phyloP scores from a whole-genome alignment of 1,284 basidiomycete genomes.

The Sanguinoderma infundibulare region DNA sequence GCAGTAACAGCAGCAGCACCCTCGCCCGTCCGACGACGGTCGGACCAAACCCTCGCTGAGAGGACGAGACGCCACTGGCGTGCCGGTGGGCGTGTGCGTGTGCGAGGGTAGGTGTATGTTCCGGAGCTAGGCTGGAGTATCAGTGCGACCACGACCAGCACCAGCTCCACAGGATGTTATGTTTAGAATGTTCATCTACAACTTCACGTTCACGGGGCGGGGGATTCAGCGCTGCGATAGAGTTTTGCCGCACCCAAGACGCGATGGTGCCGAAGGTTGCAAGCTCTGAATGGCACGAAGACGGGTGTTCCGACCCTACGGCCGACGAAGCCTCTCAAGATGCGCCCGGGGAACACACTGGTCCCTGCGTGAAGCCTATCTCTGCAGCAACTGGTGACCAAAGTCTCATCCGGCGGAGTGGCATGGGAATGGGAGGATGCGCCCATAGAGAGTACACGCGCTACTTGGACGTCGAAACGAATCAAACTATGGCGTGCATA shows the following conservation, averaged over 20 bases:
- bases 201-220: neutral
- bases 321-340: neutral
- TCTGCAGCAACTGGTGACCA: neutral
- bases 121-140: neutral
- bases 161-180: neutral
- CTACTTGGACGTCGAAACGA: neutral
- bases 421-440: slow-evolving; percentile 4
- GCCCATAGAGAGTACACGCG: neutral
- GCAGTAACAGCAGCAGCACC: neutral
- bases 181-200: neutral
- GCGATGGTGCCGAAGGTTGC: neutral
- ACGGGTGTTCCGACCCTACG: neutral
- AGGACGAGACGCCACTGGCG: neutral
- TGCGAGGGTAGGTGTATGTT: neutral
- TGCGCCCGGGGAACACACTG: neutral
- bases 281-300: neutral
- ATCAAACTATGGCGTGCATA: neutral
- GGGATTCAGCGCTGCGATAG: neutral
- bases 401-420: neutral
- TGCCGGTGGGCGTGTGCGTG: neutral
- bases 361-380: neutral
- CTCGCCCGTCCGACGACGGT: slow-evolving; percentile 1
- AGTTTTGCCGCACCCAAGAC: neutral
- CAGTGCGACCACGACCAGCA: neutral
- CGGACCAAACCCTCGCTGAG: slow-evolving; percentile 1